Base-by-base conservation (phyloP, 2,329 filamentous ascomycete genomes). In the Lojkania enalia region DNA sequence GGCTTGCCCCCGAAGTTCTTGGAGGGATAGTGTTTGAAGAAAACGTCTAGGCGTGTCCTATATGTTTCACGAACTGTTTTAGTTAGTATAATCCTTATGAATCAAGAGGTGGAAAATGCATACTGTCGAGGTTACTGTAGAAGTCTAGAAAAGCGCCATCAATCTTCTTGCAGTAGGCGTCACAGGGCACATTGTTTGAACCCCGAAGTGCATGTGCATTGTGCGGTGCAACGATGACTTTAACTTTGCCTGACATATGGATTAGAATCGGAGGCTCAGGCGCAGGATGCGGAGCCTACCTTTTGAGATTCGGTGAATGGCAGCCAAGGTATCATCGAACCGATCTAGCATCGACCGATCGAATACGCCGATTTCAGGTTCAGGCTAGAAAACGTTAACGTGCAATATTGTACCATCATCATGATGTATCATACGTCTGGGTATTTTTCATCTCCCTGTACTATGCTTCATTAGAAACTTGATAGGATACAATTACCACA, bases 201-300 rank as follows among this genome's bases (percentile, higher is more conserved):
- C 55, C 62, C 3, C 61, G 53, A 19, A 69, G 58, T 2, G 63
- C 63, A 42, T 67, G 63, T 3, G 64, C 58, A 42, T 69, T 61
- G 35, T 69, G 66, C 1, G 66, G 66, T 20, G 57, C 63, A 15
- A 69, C 64, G 16, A 69, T 66, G 39, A 69, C 66, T 46, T 69
- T 69, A 30, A 64, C 47, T 25, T 63, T 55, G 14, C 66, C 63
- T 66, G 33, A 32, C 15, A 14, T 29, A 20, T 20, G 13, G 25
- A 51, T 30, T 51, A 36, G 4, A 42, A 19, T 13, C 5, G 32
- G 7, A 23, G 30, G 11, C 25, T 9, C n/a, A 20, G 18, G 15
- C 33, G 6, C 5, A 20, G 15, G 16, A 36, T 5, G 15, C 7
- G 9, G 6, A 6, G 18, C 44, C 14, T 47, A 58, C 63, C 66